Conservation (phyloP, 75 land plant species). For the Picea glauca region DNA sequence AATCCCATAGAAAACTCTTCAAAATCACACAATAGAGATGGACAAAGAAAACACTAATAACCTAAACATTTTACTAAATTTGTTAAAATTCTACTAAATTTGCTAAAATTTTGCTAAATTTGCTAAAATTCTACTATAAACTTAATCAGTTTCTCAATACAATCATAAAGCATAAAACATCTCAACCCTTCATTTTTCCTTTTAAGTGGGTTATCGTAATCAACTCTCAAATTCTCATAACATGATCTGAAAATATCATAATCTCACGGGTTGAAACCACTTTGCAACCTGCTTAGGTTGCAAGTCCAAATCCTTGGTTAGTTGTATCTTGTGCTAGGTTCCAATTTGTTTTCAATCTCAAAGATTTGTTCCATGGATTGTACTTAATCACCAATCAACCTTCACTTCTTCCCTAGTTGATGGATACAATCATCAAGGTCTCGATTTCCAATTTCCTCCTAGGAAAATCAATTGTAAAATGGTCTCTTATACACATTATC, state of each 20-base stretch:
- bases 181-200: too few species aligned
- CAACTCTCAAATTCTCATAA: too few species aligned
- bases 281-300: conserved; percentile 3
- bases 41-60: too few species aligned
- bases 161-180: background rate
- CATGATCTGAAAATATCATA: background rate
- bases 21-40: too few species aligned
- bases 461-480: too few species aligned
- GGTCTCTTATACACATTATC: too few species aligned
- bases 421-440: conserved; percentile 21
- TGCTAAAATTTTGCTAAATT: background rate
- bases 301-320: background rate
- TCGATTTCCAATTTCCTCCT: too few species aligned
- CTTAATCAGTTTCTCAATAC: background rate
- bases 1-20: too few species aligned
- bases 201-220: too few species aligned
- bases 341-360: conserved; percentile 1
- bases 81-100: too few species aligned
- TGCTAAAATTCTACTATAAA: background rate
- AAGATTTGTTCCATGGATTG: background rate
- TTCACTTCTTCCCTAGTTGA: background rate
- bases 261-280: background rate
- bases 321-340: background rate
- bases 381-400: background rate
- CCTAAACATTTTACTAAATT: too few species aligned